A percentile compares a stretch with the other conserved stretches of the same genome.
Evolutionary conservation across 2,329 filamentous ascomycete species (phyloP).

Genomic region (Exophiala alcalophila): DNA sequence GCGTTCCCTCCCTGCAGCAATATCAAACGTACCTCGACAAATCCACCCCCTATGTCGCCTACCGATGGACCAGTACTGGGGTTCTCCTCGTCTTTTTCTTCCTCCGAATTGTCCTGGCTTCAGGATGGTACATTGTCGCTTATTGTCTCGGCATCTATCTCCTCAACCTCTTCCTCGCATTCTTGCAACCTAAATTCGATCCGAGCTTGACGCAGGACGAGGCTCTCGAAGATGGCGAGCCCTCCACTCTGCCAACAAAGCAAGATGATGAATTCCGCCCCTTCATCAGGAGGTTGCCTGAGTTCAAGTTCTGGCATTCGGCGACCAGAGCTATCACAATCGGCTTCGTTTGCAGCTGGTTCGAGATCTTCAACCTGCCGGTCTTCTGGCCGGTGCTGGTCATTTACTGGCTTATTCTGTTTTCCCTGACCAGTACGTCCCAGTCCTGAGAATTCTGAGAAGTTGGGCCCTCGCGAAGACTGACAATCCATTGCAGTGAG

Average conservation of each 20-base stretch:
- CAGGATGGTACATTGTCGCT: slow-evolving; percentile 99
- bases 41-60: slow-evolving; percentile 82
- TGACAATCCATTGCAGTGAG: slow-evolving; percentile 64
- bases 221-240: slow-evolving; percentile 89
- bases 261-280: slow-evolving; percentile 96
- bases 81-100: slow-evolving; percentile 76
- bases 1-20: slow-evolving; percentile 58
- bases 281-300: slow-evolving; percentile 90
- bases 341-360: slow-evolving; percentile 86
- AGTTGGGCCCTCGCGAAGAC: neutral
- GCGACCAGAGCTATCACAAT: slow-evolving; percentile 83
- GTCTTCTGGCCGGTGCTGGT: slow-evolving; percentile 99
- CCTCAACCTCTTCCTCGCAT: slow-evolving; percentile 97
- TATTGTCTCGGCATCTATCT: slow-evolving; percentile 99
- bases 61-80: slow-evolving; percentile 86
- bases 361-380: slow-evolving; percentile 89
- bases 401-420: slow-evolving; percentile 97
- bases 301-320: slow-evolving; percentile 99
- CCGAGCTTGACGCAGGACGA: slow-evolving; percentile 92
- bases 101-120: slow-evolving; percentile 80
- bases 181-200: slow-evolving; percentile 97
- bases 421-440: slow-evolving; percentile 84
- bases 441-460: too few relatives aligned
- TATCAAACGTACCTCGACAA: slow-evolving; percentile 94
- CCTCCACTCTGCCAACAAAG: slow-evolving; percentile 78